These are phyloP conservation scores for Moniliophthora roreri DNA, from an alignment of 1,284 basidiomycete genomes.

Conservation along the genomic window DNA sequence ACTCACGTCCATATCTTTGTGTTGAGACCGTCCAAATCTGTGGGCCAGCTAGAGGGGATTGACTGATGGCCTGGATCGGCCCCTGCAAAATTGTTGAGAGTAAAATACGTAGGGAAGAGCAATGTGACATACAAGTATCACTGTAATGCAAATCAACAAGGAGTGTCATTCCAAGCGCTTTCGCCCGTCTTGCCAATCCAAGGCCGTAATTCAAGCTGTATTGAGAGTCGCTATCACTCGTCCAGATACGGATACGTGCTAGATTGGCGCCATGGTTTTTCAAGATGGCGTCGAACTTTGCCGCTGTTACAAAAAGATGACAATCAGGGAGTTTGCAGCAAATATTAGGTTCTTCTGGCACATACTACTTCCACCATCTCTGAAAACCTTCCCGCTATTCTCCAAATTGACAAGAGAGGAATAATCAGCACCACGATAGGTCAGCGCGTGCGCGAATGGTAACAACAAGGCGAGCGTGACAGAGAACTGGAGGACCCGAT, in stretches of 20 bases:
- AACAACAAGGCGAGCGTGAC: slow-evolving; percentile 10
- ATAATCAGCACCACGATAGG: slow-evolving; percentile 59
- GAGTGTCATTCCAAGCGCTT: slow-evolving; percentile 56
- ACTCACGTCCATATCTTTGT: slow-evolving; percentile 50
- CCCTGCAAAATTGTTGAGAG: slow-evolving; percentile 35
- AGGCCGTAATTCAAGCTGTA: slow-evolving; percentile 57
- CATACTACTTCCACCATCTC: slow-evolving; percentile 39
- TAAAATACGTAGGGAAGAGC: background rate
- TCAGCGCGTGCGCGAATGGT: slow-evolving; percentile 33
- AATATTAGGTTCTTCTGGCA: background rate
- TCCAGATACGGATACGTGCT: slow-evolving; percentile 63
- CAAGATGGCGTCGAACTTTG: slow-evolving; percentile 55
- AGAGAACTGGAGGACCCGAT: background rate
- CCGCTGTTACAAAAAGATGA: slow-evolving; percentile 10
- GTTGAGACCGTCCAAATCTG: slow-evolving; percentile 46
- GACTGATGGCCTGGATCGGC: slow-evolving; percentile 62
- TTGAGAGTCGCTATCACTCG: slow-evolving; percentile 44
- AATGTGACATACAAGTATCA: slow-evolving; percentile 49
- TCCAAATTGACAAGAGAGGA: slow-evolving; percentile 59
- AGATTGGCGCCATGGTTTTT: slow-evolving; percentile 54
- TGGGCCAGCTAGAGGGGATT: slow-evolving; percentile 61
- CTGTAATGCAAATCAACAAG: slow-evolving; percentile 63
- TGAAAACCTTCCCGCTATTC: slow-evolving; percentile 45
- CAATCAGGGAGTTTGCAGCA: no score
- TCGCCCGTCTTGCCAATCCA: slow-evolving; percentile 54